phyloP scores from a whole-genome alignment of 164 flowering plant species.

The Annona squamosa region DNA sequence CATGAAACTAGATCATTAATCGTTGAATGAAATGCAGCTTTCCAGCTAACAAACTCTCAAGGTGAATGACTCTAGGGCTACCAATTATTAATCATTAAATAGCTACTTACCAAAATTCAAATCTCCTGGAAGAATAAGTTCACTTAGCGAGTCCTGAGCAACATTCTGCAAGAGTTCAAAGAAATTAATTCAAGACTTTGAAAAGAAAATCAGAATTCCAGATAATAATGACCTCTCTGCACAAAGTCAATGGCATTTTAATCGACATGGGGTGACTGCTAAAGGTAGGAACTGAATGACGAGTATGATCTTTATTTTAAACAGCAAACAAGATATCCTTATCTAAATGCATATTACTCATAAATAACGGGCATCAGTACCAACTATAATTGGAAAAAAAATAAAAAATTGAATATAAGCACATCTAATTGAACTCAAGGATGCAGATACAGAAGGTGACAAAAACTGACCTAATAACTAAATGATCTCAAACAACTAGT shows the following conservation, averaged over 20 bases:
- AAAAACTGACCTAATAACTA: not conserved
- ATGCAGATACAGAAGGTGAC: not conserved
- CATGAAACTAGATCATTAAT: not conserved
- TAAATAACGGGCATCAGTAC: not conserved
- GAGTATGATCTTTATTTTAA: not conserved
- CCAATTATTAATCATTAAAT: not conserved
- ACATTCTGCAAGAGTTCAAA: conserved; percentile 58
- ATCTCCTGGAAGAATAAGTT: conserved; percentile 40
- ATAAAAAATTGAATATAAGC: not conserved
- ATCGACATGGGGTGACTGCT: not conserved
- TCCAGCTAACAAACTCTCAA: not conserved
- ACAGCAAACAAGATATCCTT: not conserved
- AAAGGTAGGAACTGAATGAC: not conserved
- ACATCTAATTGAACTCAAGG: not conserved
- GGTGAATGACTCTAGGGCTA: not conserved
- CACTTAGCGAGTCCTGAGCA: conserved; percentile 60
- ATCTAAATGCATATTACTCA: not conserved
- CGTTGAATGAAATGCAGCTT: not conserved
- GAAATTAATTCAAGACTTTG: not conserved
- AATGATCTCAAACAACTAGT: not conserved
- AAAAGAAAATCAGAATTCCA: conserved; percentile 1
- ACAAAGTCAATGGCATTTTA: not conserved
- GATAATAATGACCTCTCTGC: not conserved
- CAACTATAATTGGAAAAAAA: too few relatives aligned
- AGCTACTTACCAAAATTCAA: conserved; percentile 34